Conservation (phyloP, 768 basidiomycete species). For the Lactarius vividus region DNA sequence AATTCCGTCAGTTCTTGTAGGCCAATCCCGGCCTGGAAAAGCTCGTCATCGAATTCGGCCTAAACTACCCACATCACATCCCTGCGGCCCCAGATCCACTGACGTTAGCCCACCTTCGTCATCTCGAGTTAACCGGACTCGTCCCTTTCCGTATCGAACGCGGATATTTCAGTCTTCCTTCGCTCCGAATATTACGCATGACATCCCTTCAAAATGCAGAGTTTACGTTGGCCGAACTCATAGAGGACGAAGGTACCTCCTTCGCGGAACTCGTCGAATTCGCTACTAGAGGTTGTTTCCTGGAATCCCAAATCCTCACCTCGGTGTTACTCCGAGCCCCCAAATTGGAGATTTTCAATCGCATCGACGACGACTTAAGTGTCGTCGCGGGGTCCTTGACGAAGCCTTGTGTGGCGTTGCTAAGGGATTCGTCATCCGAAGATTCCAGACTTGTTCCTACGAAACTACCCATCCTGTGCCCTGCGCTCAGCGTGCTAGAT, state of each 20-base stretch:
- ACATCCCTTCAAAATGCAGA: neutral
- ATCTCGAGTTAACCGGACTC: conserved; percentile 18
- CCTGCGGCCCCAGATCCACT: neutral
- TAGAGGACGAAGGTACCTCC: conserved; percentile 15
- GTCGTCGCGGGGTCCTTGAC: conserved; percentile 11
- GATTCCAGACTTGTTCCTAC: neutral
- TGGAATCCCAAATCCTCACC: neutral
- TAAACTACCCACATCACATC: too few species aligned
- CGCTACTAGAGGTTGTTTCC: neutral
- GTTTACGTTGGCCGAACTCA: neutral
- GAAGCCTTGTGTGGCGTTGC: neutral
- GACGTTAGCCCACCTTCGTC: conserved; percentile 20
- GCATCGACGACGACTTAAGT: conserved; percentile 4
- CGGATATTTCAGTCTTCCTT: conserved; percentile 16
- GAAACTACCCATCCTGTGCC: conserved; percentile 23
- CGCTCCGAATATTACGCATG: conserved; percentile 16
- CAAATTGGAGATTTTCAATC: conserved; percentile 13
- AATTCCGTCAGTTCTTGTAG: conserved; percentile 27
- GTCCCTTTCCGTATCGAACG: neutral
- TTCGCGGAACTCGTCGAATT: conserved; percentile 20
- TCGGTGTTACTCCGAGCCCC: neutral
- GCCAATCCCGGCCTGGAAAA: conserved; percentile 28
- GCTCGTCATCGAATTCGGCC: conserved; percentile 16
- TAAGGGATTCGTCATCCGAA: neutral
- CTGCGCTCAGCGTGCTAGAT: conserved; percentile 20